Conservation (phyloP, 1,284 basidiomycete genomes). For the Sporisorium scitamineum region DNA sequence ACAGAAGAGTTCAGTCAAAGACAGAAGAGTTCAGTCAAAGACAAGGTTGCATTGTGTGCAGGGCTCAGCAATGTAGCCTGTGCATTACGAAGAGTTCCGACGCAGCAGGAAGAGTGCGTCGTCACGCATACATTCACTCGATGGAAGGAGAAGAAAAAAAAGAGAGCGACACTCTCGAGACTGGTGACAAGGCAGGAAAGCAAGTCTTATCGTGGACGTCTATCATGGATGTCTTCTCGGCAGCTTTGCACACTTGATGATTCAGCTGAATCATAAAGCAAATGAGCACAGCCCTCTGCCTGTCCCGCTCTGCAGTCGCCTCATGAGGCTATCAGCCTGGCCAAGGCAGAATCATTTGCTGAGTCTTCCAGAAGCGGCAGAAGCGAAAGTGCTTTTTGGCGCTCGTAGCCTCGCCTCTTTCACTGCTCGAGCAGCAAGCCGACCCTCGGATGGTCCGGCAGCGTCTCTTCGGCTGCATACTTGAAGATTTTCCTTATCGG, state of each 20-base stretch:
- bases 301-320: background rate
- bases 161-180: background rate
- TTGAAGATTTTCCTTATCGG: no score
- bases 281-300: background rate
- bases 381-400: background rate
- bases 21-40: background rate
- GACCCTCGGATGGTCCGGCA: background rate
- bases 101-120: slow-evolving; percentile 13
- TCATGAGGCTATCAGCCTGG: background rate
- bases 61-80: background rate
- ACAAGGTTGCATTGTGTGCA: background rate
- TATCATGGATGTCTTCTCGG: background rate
- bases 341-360: background rate
- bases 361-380: background rate
- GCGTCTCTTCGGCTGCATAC: no score
- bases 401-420: background rate
- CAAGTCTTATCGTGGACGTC: background rate
- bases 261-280: background rate
- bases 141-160: background rate
- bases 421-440: background rate
- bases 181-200: background rate
- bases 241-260: background rate
- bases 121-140: slow-evolving; percentile 37
- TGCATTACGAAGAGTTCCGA: background rate
- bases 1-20: background rate